phyloP scores from a whole-genome alignment of 2,329 filamentous ascomycete species.

The Elsinoe fawcettii region DNA sequence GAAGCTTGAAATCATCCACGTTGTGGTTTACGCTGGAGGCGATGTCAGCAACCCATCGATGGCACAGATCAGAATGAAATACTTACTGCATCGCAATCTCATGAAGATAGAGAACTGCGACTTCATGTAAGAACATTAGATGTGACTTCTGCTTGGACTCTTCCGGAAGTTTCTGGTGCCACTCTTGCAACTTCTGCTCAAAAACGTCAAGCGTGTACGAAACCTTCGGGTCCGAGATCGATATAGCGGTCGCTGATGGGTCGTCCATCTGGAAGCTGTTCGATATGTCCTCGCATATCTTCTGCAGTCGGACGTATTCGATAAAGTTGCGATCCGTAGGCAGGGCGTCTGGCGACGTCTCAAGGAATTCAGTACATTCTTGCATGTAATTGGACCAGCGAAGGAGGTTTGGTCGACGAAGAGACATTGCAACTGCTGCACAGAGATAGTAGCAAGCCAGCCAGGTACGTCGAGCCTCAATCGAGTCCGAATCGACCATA shows the following conservation, averaged over 20 bases:
- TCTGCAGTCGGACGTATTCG: conserved; percentile 51
- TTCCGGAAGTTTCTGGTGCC: conserved; percentile 37
- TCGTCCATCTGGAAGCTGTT: conserved; percentile 51
- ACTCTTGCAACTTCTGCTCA: conserved; percentile 45
- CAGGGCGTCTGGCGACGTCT: conserved; percentile 49
- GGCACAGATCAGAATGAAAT: conserved; percentile 12
- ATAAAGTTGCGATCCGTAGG: conserved; percentile 49
- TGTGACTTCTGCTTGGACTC: conserved; percentile 30
- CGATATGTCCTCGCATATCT: conserved; percentile 51
- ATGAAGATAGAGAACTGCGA: conserved; percentile 43
- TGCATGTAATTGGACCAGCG: conserved; percentile 58
- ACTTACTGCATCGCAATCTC: conserved; percentile 45
- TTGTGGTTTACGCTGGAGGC: conserved; percentile 24
- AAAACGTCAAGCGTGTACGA: conserved; percentile 49
- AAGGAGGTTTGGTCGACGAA: conserved; percentile 51
- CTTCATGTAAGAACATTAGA: conserved; percentile 39
- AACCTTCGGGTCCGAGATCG: conserved; percentile 48
- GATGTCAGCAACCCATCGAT: neutral
- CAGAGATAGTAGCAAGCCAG: conserved; percentile 55
- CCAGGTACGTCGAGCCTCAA: conserved; percentile 53
- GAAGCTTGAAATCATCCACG: conserved; percentile 38
- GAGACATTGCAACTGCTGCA: conserved; percentile 51
- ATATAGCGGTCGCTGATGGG: conserved; percentile 40
- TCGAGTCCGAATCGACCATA: conserved; percentile 41
- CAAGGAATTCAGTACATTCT: conserved; percentile 52